Base-by-base conservation (phyloP, 129 eudicot genomes). In the Flaveria linearis region DNA sequence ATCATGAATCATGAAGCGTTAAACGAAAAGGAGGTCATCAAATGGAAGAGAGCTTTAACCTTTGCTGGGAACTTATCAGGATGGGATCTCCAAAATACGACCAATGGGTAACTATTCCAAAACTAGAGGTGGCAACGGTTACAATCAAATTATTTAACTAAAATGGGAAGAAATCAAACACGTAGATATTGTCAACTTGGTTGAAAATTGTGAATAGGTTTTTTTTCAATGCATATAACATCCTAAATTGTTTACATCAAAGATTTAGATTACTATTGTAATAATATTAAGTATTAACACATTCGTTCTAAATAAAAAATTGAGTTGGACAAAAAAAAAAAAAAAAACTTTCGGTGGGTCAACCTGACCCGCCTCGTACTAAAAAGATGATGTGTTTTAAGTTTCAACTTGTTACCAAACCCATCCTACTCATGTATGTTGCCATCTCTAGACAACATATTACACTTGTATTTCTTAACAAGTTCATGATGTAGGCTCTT, bases 71-170 rank as follows among this genome's bases (percentile, higher is more conserved):
- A 80, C 60, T 73, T 72, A 65, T 73, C 83, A 17, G 83, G 83
- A 73, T 73, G 79, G 83, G 81, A 74, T 81, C 80, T 81, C 7
- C 76, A 57, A 28, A 60, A 74, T 57, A 67, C 71, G 36, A 75
- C 65, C 64, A 58, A 75, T 4, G 84, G 80, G 80, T 74, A 73
- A 53, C 25, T 63, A 2, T 7, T 11, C 67, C 67, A 23, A 25
- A 60, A 60, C 23, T 61, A 61, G 43, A 28, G 18, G 43, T 13
- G 69, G 10, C 45, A 30, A 30, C 7, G 68, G 68, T 14, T 62
- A 62, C 30, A 28, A 28, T 30, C 11, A 62, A 9, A 9, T 18
- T 56, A 9, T 56, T 20, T 49, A 7, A 56, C 26, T 20, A 0
- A 56, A 20, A 17, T 30, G 30, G 39, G 23, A 23, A 58, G 8